Evolutionary conservation across 257 asterid species (phyloP).

Genomic region (Solanum sejunctum): DNA sequence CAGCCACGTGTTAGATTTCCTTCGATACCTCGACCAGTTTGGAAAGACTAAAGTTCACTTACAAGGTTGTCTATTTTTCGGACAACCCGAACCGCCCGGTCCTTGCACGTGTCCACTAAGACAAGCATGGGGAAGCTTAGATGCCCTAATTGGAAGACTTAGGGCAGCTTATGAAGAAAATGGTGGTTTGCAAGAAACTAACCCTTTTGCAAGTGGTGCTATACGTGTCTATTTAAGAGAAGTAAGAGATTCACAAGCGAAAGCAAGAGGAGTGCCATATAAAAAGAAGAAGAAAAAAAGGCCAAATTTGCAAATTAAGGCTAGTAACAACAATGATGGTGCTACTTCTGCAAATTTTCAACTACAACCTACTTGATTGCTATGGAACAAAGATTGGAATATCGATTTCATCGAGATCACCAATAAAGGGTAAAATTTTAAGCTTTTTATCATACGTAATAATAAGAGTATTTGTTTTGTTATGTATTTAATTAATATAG

Average conservation of each 20-base stretch:
- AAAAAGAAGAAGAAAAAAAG: background rate
- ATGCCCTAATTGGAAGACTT: slow-evolving; percentile 2
- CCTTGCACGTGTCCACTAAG: slow-evolving; percentile 4
- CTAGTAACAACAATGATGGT: background rate
- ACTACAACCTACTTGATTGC: background rate
- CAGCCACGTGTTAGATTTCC: background rate
- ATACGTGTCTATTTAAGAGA: slow-evolving; percentile 1
- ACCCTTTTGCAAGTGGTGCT: slow-evolving; percentile 6
- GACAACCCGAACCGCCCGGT: background rate
- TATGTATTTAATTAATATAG: background rate
- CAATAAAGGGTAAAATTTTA: background rate
- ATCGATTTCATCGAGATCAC: background rate
- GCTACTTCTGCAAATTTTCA: background rate
- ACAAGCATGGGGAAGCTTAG: slow-evolving; percentile 7
- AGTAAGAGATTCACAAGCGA: background rate
- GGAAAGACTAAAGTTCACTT: slow-evolving; percentile 1
- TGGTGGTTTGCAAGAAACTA: background rate
- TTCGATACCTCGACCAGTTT: background rate
- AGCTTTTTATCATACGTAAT: background rate
- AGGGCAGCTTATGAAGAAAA: slow-evolving; percentile 3
- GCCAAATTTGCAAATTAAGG: background rate
- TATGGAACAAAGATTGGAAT: background rate
- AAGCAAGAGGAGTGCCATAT: background rate
- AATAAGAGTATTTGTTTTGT: background rate
- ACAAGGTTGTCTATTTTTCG: background rate